phyloP scores from a whole-genome alignment of 495 filamentous ascomycete genomes.

The Penicillium chermesinum region DNA sequence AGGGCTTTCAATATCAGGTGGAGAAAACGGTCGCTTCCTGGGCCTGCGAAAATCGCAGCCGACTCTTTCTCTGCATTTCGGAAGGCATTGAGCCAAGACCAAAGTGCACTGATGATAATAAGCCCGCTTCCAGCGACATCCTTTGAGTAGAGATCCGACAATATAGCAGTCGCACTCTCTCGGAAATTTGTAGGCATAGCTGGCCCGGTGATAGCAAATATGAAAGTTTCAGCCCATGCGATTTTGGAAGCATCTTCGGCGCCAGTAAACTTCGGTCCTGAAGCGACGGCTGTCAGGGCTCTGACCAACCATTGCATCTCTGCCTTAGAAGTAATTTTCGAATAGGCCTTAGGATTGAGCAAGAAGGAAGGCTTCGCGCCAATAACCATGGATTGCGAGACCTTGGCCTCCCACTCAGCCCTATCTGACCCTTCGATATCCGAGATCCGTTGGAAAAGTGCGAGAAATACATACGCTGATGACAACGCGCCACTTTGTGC shows the following conservation, averaged over 20 bases:
- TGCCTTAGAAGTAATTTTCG: slow-evolving; percentile 64
- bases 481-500: slow-evolving; percentile 72
- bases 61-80: slow-evolving; percentile 71
- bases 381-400: slow-evolving; percentile 55
- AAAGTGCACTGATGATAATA: slow-evolving; percentile 64
- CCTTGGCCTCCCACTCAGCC: slow-evolving; percentile 44
- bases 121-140: slow-evolving; percentile 50
- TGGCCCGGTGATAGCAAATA: slow-evolving; percentile 67
- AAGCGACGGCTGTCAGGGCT: slow-evolving; percentile 58
- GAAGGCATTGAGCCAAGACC: slow-evolving; percentile 70
- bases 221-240: slow-evolving; percentile 75
- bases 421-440: slow-evolving; percentile 27
- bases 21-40: slow-evolving; percentile 47
- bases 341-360: slow-evolving; percentile 75
- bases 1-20: slow-evolving; percentile 67
- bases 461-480: slow-evolving; percentile 66
- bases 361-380: slow-evolving; percentile 79
- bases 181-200: slow-evolving; percentile 52
- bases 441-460: slow-evolving; percentile 44
- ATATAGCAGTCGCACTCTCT: slow-evolving; percentile 49
- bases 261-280: slow-evolving; percentile 30
- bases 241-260: slow-evolving; percentile 36
- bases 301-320: slow-evolving; percentile 73
- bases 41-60: slow-evolving; percentile 62
- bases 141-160: slow-evolving; percentile 55